Conservation (phyloP, 129 eudicot genomes). For the Cynara cardunculus region DNA sequence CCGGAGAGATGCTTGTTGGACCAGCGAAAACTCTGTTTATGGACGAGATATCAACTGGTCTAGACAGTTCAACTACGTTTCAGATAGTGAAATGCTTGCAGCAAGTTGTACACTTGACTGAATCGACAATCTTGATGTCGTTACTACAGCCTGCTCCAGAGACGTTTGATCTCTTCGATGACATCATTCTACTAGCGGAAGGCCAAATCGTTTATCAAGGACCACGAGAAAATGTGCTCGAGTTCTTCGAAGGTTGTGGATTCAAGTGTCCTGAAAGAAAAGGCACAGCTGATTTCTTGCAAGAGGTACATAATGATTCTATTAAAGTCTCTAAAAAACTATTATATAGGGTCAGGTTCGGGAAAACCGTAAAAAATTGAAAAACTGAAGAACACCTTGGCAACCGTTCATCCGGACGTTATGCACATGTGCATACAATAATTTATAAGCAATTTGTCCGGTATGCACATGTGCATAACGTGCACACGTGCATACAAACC, state of each 20-base stretch:
- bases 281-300: constrained; percentile 88
- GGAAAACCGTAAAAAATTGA: too few species aligned
- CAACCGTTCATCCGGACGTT: too few species aligned
- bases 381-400: too few species aligned
- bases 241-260: constrained; percentile 82
- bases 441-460: too few species aligned
- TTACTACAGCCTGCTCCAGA: constrained; percentile 92
- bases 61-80: constrained; percentile 87
- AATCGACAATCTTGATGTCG: constrained; percentile 74
- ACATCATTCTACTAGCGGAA: constrained; percentile 62
- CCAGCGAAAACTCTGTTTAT: constrained; percentile 77
- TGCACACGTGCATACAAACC: too few species aligned
- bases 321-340: background rate
- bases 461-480: too few species aligned
- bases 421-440: too few species aligned
- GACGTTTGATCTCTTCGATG: constrained; percentile 83
- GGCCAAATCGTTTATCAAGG: constrained; percentile 90
- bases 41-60: constrained; percentile 94
- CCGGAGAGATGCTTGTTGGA: constrained; percentile 92
- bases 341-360: too few species aligned
- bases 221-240: constrained; percentile 64
- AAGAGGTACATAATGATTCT: constrained; percentile 52
- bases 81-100: constrained; percentile 89
- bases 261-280: constrained; percentile 80
- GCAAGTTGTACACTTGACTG: constrained; percentile 66